Evolutionary conservation across 2,329 filamentous ascomycete species (phyloP), one percentile per base, ranked within the genome.

Genomic region (Anthostomella pinea): DNA sequence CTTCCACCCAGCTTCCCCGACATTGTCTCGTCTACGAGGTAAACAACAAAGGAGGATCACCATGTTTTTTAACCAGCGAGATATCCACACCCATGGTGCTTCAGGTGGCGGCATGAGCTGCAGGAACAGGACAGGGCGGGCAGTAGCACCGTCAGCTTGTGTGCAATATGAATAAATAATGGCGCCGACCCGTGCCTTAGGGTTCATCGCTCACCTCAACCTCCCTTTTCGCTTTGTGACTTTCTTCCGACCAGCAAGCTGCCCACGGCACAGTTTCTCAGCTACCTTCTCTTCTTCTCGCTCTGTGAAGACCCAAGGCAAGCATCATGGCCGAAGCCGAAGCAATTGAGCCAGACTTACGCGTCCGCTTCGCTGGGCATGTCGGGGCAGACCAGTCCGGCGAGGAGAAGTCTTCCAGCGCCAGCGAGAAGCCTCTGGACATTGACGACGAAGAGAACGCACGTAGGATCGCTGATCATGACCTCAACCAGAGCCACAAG

Each of bases 381-480:
- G 11, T 15, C 11, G 18, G 18, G 18, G 20, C 21, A 24, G 6
- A 20, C 15, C 13, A 22, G 8, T 14, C 26, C 25, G 13, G 9
- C 13, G 15, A 9, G 3, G 32, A 34, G 8, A n/a, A 24, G 15
- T 11, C 16, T 34, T 20, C 22, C 3, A 13, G 14, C 17, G 14
- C 15, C 8, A 34, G 16, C 18, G 32, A 34, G 24, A 27, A 34
- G 22, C 15, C 8, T 26, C 22, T 26, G 11, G 5, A 5, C 27
- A 14, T 20, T 6, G 32, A 34, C 17, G 32, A 34, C 23, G 32
- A 34, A 11, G 32, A 34, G 24, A 22, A 24, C 11, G 24, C 22
- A 8, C 15, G 20, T 10, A 26, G 32, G 10, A 34, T 34, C 27
- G 32, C 32, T 19, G 4, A 26, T 15, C 14, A 26, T 20, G 32